These are phyloP conservation scores for Schizosaccharomyces osmophilus DNA, from an alignment of 805 yeast genomes.

Conservation along the genomic window DNA sequence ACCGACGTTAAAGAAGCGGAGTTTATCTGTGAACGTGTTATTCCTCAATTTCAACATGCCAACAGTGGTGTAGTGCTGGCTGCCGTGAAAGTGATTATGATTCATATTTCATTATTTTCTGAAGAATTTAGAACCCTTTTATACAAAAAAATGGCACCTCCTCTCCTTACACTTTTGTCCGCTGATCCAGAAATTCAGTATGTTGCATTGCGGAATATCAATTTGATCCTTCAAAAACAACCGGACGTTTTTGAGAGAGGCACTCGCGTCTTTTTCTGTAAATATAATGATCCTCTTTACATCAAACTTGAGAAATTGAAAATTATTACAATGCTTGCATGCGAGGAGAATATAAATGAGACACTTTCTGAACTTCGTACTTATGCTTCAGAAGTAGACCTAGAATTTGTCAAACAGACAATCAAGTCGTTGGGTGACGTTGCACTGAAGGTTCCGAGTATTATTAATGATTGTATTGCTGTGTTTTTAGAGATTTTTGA, in stretches of 20 bases:
- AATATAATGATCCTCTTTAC: slow-evolving; percentile 64
- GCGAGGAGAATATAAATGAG: slow-evolving; percentile 29
- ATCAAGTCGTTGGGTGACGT: slow-evolving; percentile 74
- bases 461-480: slow-evolving; percentile 40
- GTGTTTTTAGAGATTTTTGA: slow-evolving; percentile 33
- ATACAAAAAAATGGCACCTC: slow-evolving; percentile 53
- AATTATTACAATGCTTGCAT: slow-evolving; percentile 57
- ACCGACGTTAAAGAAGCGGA: slow-evolving; percentile 38
- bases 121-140: slow-evolving; percentile 7
- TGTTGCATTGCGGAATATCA: slow-evolving; percentile 55
- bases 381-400: slow-evolving; percentile 70
- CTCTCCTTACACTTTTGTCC: slow-evolving; percentile 64
- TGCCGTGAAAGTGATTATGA: slow-evolving; percentile 55
- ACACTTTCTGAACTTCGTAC: slow-evolving; percentile 59
- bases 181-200: slow-evolving; percentile 71
- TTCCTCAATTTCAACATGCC: slow-evolving; percentile 90
- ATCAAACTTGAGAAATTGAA: slow-evolving; percentile 78
- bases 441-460: slow-evolving; percentile 45
- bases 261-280: slow-evolving; percentile 60
- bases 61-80: slow-evolving; percentile 84
- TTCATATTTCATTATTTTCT: slow-evolving; percentile 30
- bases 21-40: slow-evolving; percentile 66
- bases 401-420: slow-evolving; percentile 67
- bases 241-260: slow-evolving; percentile 35
- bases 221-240: slow-evolving; percentile 42